A percentile compares a stretch with the other conserved stretches of the same genome.
phyloP scores from a whole-genome alignment of 441 rosid genomes.

The Geranium incanum region DNA sequence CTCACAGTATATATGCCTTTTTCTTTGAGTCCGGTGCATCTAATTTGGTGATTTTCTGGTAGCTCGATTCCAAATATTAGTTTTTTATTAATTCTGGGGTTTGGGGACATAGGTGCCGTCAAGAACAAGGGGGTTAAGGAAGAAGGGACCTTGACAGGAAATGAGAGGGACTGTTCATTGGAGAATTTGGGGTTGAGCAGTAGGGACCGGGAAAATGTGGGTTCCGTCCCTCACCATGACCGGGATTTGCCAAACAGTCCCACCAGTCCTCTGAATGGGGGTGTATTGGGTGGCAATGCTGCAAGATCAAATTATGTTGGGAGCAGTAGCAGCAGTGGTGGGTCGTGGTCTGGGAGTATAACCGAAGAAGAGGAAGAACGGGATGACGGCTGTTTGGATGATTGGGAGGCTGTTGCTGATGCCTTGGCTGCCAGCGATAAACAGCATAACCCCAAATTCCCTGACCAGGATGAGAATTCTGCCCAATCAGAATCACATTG shows the following conservation, averaged over 20 bases:
- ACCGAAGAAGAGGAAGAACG: slow-evolving; percentile 69
- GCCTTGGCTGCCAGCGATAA: slow-evolving; percentile 72
- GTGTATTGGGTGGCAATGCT: slow-evolving; percentile 38
- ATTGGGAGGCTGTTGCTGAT: slow-evolving; percentile 97
- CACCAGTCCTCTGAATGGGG: slow-evolving; percentile 18
- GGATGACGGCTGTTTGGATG: slow-evolving; percentile 69
- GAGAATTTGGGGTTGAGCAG: slow-evolving; percentile 36
- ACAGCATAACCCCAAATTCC: slow-evolving; percentile 21
- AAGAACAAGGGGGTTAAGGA: slow-evolving; percentile 45
- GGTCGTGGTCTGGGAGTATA: slow-evolving; percentile 70
- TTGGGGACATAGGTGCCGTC: slow-evolving; percentile 32
- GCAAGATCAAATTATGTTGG: slow-evolving; percentile 40
- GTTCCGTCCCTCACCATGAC: slow-evolving; percentile 25
- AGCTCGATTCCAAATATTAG: too few relatives aligned
- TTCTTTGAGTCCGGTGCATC: background rate
- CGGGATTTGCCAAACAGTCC: slow-evolving; percentile 61
- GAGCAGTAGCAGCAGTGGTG: slow-evolving; percentile 57
- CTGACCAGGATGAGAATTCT: slow-evolving; percentile 24
- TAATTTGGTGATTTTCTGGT: too few relatives aligned
- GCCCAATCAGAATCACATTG: slow-evolving; percentile 21
- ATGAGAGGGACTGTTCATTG: slow-evolving; percentile 29
- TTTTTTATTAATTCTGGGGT: slow-evolving; percentile 8
- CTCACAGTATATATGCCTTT: background rate
- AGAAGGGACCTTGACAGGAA: slow-evolving; percentile 27
- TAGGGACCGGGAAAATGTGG: slow-evolving; percentile 26